Base-by-base conservation (phyloP, 352 stramenopile genomes). In the Blastocystis sp. region DNA sequence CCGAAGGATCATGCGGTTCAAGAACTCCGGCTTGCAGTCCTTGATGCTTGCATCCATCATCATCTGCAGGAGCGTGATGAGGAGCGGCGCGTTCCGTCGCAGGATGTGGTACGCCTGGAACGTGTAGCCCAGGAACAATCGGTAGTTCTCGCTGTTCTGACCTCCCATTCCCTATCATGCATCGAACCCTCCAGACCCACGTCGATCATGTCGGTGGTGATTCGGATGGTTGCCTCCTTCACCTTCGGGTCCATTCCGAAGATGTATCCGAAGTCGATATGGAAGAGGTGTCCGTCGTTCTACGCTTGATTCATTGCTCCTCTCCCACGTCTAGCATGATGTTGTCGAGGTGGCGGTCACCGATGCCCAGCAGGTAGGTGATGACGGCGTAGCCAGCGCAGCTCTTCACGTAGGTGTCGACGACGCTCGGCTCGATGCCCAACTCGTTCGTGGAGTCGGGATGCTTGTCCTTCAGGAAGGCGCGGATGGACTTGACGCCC, bases 181-280 rank as follows among this genome's bases (percentile, higher is more conserved):
- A 79, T 4, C n/a, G 0, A 4, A 24, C 6, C 18, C 24, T 29
- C 64, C 21, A 44, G 29, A 27, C 38, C 53, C 24, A 73, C 86
- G 21, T 87, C 78, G 32, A 88, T 77, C 87, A 89, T 89, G 48
- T 94, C 90, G 65, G 95, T 96, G 1, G 95, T 98, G 36, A 99
- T 89, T 56, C 97, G 94, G 88, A 99, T 99, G 32, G 94, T 94
- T 40, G 96, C 95, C n/a, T 96, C 95, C 64, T 97, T 93, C 11
- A 95, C 95, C 88, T 99, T 99, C 0, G 96, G 96, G 87, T 99
- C 96, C 93, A 91, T 54, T 21, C 96, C 96, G 87, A 99, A 98
- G 81, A 99, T 97, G 89, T 97, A 99, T 38, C 96, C 95, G 89
- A 98, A 99, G 90, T 97, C 96, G 88, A 99, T 99, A 88, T 99